Percentiles rank a stretch among this genome's conserved stretches.
phyloP scores from a whole-genome alignment of 495 filamentous ascomycete species.

The Daldinia vernicosa region DNA sequence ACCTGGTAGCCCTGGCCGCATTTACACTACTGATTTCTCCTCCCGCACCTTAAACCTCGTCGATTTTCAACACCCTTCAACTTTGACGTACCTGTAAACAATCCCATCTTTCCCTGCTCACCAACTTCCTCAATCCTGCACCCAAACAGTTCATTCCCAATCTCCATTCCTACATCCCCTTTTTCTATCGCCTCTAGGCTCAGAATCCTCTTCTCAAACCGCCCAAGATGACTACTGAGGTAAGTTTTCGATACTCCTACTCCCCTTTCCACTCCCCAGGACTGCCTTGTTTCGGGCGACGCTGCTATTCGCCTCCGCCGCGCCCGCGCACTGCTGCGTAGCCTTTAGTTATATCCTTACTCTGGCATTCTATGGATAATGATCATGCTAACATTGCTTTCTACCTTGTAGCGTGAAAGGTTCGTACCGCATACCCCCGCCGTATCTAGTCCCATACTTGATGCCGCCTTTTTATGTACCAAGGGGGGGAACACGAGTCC shows the following conservation, averaged over 20 bases:
- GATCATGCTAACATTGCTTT: conserved; percentile 54
- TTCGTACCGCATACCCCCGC: conserved; percentile 52
- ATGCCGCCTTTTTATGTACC: conserved; percentile 13
- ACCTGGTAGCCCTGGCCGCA: conserved; percentile 41
- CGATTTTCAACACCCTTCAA: conserved; percentile 46
- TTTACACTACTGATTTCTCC: conserved; percentile 49
- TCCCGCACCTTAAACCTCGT: conserved; percentile 50
- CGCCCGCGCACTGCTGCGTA: conserved; percentile 34
- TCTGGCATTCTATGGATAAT: conserved; percentile 24
- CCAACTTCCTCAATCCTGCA: conserved; percentile 29
- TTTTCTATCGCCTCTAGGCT: conserved; percentile 40
- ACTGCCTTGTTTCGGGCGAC: conserved; percentile 43
- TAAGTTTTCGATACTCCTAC: conserved; percentile 54
- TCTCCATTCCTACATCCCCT: conserved; percentile 38
- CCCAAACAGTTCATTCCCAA: conserved; percentile 36
- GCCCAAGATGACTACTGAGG: conserved; percentile 72
- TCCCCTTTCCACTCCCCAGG: conserved; percentile 35
- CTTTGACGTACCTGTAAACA: conserved; percentile 48
- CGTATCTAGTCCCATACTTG: conserved; percentile 24
- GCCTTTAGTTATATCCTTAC: conserved; percentile 14
- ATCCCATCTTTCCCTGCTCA: conserved; percentile 39
- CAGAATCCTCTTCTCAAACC: conserved; percentile 25
- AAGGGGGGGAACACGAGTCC: conserved; percentile 26
- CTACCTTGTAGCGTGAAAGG: conserved; percentile 79
- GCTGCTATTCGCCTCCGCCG: conserved; percentile 41